A percentile compares a stretch with the other conserved stretches of the same genome.
Conservation (phyloP, 1,139 yeast species). For the Tardiomyces depauwii region DNA sequence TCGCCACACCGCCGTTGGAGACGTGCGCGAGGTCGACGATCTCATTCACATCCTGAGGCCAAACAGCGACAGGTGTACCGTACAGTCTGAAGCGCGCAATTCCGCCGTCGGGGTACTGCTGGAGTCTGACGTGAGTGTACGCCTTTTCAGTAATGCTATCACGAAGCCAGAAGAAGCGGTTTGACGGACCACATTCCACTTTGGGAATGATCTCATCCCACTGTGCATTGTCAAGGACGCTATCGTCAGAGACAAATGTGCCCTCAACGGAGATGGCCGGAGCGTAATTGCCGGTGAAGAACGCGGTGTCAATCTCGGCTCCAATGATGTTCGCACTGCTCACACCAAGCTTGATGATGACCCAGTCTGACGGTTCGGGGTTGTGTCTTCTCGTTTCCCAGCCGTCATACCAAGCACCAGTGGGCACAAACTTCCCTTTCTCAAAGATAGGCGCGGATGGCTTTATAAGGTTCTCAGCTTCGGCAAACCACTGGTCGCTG, state of each 20-base stretch:
- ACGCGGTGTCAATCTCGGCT: conserved; percentile 85
- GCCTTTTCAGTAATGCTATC: conserved; percentile 42
- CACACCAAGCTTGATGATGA: conserved; percentile 71
- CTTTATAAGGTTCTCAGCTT: conserved; percentile 76
- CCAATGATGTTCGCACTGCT: conserved; percentile 70
- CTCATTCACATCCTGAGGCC: conserved; percentile 35
- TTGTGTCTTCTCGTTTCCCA: conserved; percentile 98
- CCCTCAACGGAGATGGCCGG: conserved; percentile 85
- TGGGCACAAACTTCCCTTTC: conserved; percentile 58
- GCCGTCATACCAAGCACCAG: conserved; percentile 97
- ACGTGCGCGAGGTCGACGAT: conserved; percentile 72
- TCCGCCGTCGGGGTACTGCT: conserved; percentile 94
- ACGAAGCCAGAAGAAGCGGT: conserved; percentile 57
- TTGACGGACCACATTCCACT: conserved; percentile 79
- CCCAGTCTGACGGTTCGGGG: conserved; percentile 76
- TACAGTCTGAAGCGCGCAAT: conserved; percentile 87
- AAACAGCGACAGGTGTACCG: conserved; percentile 65
- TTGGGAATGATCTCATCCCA: conserved; percentile 68
- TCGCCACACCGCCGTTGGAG: conserved; percentile 80
- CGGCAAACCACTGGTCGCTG: conserved; percentile 94
- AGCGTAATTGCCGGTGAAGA: conserved; percentile 90
- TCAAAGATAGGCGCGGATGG: conserved; percentile 74
- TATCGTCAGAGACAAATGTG: conserved; percentile 27
- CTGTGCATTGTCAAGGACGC: conserved; percentile 26
- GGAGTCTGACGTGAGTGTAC: conserved; percentile 71